Evolutionary conservation across 2,329 filamentous ascomycete species (phyloP), one percentile per base, ranked within the genome.

Genomic region (Paecilomyces sp.): DNA sequence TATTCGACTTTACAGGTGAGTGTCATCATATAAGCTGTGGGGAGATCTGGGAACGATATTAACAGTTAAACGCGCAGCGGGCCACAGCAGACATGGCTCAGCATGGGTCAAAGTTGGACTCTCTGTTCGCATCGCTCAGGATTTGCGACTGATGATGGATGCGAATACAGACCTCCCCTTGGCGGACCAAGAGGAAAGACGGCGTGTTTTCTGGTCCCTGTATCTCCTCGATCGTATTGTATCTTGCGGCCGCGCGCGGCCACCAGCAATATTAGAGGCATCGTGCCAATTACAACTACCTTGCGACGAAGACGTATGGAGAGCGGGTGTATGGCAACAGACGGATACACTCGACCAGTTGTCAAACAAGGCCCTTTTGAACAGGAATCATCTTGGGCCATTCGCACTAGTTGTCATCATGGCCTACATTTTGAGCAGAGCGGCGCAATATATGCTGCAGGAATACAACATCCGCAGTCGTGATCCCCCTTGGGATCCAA

Each of bases 91-190:
- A 57, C 64, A 66, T 24, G 64, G 67, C 57, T 59, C 67, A 8
- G 74, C 70, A 1, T 78, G 75, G 75, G 63, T 77, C 8, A 76
- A 76, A 47, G 59, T 64, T n/a, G 61, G 60, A 2, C 50, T 63
- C 18, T 57, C 63, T 3, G 59, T 75, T 67, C 93, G 90, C 55
- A 93, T 83, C 71, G 92, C 88, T 3, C 65, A 67, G 57, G 60
- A 64, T 53, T 73, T 74, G 41, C 67, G 65, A 7, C 70, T 65
- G 15, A 63, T 63, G 55, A 58, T 52, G 9, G 63, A 64, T 24
- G 51, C 59, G 1, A 34, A 24, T 12, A n/a, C 15, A 1, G 52
- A 55, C 13, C 30, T 60, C 2, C 51, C 64, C 9, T n/a, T 53
- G 30, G 57, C 47, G 11, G 58, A 62, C 34, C 60, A 65, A 59